Evolutionary conservation across 2,329 filamentous ascomycete species (phyloP), one percentile per base, ranked within the genome.

Genomic region (Gyromitra esculenta): DNA sequence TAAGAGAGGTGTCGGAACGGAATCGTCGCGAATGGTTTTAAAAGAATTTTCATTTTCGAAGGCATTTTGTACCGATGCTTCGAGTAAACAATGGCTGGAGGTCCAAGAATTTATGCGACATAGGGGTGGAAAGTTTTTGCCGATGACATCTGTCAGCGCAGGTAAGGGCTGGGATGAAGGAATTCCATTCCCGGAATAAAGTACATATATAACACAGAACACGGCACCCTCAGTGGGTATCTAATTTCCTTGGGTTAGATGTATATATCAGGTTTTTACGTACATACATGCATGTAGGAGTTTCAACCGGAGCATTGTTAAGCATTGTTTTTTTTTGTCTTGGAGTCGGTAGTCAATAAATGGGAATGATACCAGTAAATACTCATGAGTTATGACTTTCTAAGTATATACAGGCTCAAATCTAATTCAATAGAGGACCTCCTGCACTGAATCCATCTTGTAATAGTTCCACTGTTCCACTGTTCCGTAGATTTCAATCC

Each of bases 41-140:
- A 70, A 64, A 5, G 60, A 75, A 35, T 77, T 77, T 75, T 64
- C 45, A 18, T 69, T 77, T 50, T 75, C 71, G 9, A 75, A 43
- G 50, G 75, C 75, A 18, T 77, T 77, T 48, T 74, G 64, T 18
- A 68, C 63, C 11, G 75, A 75, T 54, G 57, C 57, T n/a, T 67
- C 57, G 25, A 64, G 56, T 13, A 74, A 68, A n/a, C 50, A 56
- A 11, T 77, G 75, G 75, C 13, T 48, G 4, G 75, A 77, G 31
- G 75, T 77, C 31, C 52, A 48, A 5, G 71, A 75, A 4, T 57
- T 66, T 45, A 77, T 77, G 75, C 48, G 66, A 35, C 35, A 66
- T 45, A 66, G 71, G 31, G 71, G 75, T 5, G 75, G 75, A 31
- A 77, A 18, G 35, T 77, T 77, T 65, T 62, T 77, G 57, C 70